phyloP scores from a whole-genome alignment of 2,329 filamentous ascomycete species.

The Cladophialophora yegresii region DNA sequence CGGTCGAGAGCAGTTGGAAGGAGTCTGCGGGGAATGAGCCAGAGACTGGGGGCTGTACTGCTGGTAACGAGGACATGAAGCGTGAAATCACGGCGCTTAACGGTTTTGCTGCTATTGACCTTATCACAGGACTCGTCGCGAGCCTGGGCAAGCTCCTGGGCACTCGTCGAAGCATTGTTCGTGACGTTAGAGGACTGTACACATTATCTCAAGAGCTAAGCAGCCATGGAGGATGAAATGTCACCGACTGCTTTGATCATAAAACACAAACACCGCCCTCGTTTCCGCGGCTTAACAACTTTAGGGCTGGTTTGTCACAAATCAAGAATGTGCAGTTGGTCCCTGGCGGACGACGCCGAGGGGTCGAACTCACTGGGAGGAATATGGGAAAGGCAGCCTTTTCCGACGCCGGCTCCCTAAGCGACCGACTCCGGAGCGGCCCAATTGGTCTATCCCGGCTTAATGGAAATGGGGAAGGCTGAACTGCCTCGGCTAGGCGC shows the following conservation, averaged over 20 bases:
- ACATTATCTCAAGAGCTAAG: conserved; percentile 1
- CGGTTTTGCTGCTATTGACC: conserved; percentile 17
- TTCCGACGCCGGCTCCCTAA: conserved; percentile 10
- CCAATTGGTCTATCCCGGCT: neutral
- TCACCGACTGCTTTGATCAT: conserved; percentile 2
- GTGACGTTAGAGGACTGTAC: neutral
- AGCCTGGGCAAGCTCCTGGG: conserved; percentile 31
- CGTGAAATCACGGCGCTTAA: conserved; percentile 36
- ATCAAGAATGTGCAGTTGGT: neutral
- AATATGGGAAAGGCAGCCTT: conserved; percentile 3
- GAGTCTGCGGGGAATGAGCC: conserved; percentile 67
- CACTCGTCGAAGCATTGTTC: conserved; percentile 29
- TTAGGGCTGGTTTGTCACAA: conserved; percentile 20
- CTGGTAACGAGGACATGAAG: conserved; percentile 58
- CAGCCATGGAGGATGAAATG: neutral
- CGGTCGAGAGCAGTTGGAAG: conserved; percentile 80
- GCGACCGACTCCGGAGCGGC: conserved; percentile 2
- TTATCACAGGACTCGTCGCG: conserved; percentile 12
- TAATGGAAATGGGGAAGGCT: conserved; percentile 1
- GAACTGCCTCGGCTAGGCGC: conserved; percentile 17
- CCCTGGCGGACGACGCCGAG: neutral
- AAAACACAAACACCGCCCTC: neutral
- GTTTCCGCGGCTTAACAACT: conserved; percentile 4
- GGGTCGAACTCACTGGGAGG: neutral
- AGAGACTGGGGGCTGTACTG: conserved; percentile 64